These are phyloP conservation scores for Naganishia cerealis DNA, from an alignment of 1,284 basidiomycete genomes.

Conservation along the genomic window DNA sequence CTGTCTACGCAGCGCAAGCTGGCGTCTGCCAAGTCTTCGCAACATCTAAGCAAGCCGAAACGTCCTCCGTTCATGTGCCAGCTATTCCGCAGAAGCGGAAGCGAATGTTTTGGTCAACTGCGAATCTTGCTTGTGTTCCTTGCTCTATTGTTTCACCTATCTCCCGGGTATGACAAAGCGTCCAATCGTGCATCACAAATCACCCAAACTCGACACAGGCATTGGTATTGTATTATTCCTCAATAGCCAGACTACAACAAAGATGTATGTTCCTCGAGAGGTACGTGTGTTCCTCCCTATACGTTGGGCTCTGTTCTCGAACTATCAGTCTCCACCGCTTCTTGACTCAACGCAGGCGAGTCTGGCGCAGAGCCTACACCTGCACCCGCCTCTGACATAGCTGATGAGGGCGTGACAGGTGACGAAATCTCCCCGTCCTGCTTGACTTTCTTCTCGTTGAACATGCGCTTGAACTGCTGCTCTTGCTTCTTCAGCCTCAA, in stretches of 20 bases:
- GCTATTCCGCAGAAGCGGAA: no score
- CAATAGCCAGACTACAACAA: not conserved
- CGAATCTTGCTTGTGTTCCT: no score
- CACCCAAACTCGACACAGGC: not conserved
- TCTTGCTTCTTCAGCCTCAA: constrained; percentile 80
- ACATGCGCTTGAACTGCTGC: constrained; percentile 81
- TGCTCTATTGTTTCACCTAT: not conserved
- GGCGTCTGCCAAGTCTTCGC: no score
- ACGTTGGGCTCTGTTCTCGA: not conserved
- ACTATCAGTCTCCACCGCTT: not conserved
- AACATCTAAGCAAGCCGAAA: no score
- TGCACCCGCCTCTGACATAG: constrained; percentile 5
- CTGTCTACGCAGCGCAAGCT: no score
- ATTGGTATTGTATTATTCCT: not conserved
- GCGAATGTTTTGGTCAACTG: not conserved
- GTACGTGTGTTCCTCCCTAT: not conserved
- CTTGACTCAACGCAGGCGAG: not conserved
- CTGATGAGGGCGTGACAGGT: constrained; percentile 2
- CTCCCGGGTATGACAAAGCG: not conserved
- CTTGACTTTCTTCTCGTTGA: constrained; percentile 45
- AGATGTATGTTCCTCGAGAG: not conserved
- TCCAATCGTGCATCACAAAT: not conserved
- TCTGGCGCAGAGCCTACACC: constrained; percentile 1
- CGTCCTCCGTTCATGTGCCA: no score
- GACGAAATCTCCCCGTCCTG: not conserved